Base-by-base conservation (phyloP, 805 yeast genomes). In the Kuraishia piskuri region DNA sequence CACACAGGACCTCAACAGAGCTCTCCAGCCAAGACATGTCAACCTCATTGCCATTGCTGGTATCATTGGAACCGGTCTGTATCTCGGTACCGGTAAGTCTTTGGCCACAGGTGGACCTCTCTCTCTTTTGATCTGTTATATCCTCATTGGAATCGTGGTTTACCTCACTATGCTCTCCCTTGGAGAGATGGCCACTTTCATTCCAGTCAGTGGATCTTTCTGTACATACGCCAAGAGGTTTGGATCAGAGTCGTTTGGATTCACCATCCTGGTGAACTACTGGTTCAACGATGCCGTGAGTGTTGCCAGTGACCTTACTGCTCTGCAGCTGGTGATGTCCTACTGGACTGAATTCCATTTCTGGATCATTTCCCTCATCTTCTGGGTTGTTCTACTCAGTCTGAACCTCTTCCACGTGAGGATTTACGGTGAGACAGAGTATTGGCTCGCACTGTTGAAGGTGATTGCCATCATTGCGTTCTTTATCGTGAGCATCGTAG, bases 371-470 rank as follows among this genome's bases (percentile, higher is more conserved):
- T 75, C 82, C 20, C 64, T 79, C 49, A 71, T 82, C 26, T 77
- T 82, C 59, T 81, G 84, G 82, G 69, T 72, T 17, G 67, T 77
- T 49, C 66, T 82, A 2, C 62, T 80, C 22, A 61, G 63, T 7
- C 60, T 64, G 22, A 78, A 78, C 63, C 66, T 77, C 31, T 73
- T 77, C 57, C 84, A 83, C 55, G 78, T 80, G n/a, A 70, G 67
- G 49, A 82, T 82, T 55, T 80, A 78, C 56, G 86, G 84, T 47
- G 85, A 80, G 63, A 80, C 82, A 24, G 87, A 82, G 62, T 77
- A 87, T 55, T 75, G 80, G 63, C 83, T 86, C 62, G 84, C 88
- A 53, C 75, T 87, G 17, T 63, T 84, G 47, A 81, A 77, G 54
- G 76, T 86, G 20, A 68, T 83, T 61, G 83, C 88, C 19, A 75